phyloP scores from a whole-genome alignment of 2,329 filamentous ascomycete genomes.

The Daldinia sp. region DNA sequence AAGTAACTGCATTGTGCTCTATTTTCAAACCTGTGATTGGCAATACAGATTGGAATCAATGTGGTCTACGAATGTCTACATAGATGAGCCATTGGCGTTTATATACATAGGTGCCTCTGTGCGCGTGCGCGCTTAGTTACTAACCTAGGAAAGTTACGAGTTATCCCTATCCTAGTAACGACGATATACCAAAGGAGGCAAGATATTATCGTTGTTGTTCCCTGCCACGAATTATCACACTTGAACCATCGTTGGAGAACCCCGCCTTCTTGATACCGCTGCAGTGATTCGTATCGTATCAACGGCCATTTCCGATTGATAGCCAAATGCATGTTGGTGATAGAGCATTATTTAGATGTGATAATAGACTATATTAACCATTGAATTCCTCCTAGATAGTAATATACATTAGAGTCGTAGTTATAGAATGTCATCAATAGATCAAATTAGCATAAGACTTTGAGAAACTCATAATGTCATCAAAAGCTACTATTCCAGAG shows the following conservation, averaged over 20 bases:
- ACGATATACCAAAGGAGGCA: background rate
- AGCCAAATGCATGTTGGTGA: constrained; percentile 25
- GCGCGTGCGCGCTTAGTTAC: background rate
- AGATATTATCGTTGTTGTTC: constrained; percentile 1
- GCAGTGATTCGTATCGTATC: constrained; percentile 17
- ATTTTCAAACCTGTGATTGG: background rate
- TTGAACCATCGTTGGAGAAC: constrained; percentile 13
- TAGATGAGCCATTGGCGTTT: background rate
- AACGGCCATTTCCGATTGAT: constrained; percentile 40
- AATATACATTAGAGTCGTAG: too few species aligned
- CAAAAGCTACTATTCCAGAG: constrained; percentile 21
- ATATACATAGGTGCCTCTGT: background rate
- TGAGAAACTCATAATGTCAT: constrained; percentile 25
- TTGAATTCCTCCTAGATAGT: background rate
- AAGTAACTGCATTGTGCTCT: constrained; percentile 13
- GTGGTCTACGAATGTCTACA: background rate
- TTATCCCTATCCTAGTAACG: constrained; percentile 1
- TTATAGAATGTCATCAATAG: background rate
- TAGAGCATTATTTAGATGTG: constrained; percentile 17
- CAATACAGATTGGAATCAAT: background rate
- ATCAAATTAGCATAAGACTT: background rate
- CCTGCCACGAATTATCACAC: constrained; percentile 3
- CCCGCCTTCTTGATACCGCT: constrained; percentile 21
- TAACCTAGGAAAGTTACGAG: background rate
- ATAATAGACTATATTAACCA: constrained; percentile 18